Base-by-base conservation (phyloP, 495 filamentous ascomycete genomes). In the Neurospora sp. region DNA sequence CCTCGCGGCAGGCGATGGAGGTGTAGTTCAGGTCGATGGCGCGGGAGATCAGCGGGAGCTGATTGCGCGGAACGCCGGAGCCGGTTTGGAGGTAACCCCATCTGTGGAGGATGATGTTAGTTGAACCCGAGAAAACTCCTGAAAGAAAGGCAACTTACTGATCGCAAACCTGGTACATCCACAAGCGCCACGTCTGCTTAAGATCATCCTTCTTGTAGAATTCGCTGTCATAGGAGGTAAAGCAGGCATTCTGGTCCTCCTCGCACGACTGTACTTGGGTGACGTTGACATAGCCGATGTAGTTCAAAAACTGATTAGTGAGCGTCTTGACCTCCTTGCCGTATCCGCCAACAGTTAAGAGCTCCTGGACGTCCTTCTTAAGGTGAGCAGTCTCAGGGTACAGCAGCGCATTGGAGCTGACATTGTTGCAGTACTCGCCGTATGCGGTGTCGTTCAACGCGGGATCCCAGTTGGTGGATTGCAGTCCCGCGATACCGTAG, bases 1-100 rank as follows among this genome's bases (percentile, higher is more conserved):
- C 86, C 11, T 84, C 77, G 3, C 79, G 75, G 83, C 92, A 93
- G 74, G 88, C 81, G 4, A 84, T 31, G 7, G 84, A 83, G 5
- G 82, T 73, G 78, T 87, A 92, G 13, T 85, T 78, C 0, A 92
- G 73, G 76, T 87, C 84, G 73, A 91, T 83, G 1, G 86, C 84
- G 9, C 91, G 89, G 9, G 90, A 92, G 72, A 93, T 85, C 7
- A 94, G 77, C 0, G 92, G 89, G 0, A 88, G 84, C 73, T 89
- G 86, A 74, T 82, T 76, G 0, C 75, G 48, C 0, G 91, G 91
- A 2, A 89, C 88, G 36, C 88, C 86, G 45, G 87, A 88, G 73
- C 92, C 92, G 7, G 90, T 91, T 76, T 87, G 85, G 34, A 92
- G 85, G 80, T 86, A 93, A 39, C 92, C 92, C 91, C 91, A 94